Conservation (phyloP, 805 yeast species). For the Starmerella sp. region DNA sequence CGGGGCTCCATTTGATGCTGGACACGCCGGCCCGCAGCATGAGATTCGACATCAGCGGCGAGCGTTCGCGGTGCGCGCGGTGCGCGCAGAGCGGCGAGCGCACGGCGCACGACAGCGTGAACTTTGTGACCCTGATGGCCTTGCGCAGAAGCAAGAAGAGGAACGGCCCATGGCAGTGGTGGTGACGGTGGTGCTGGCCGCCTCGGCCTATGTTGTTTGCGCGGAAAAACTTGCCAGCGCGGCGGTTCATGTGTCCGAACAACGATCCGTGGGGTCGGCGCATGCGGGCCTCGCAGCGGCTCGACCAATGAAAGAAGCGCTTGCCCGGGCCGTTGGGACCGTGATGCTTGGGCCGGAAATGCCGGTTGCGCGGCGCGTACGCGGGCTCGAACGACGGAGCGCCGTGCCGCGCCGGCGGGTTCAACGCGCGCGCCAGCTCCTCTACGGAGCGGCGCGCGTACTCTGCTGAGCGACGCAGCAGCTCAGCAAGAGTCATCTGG, state of each 20-base stretch:
- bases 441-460: conserved; percentile 15
- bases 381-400: conserved; percentile 17
- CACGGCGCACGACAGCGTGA: background rate
- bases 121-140: background rate
- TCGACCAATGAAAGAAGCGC: conserved; percentile 1
- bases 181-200: background rate
- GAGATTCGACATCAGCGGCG: background rate
- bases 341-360: background rate
- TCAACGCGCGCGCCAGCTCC: conserved; percentile 14
- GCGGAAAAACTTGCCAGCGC: background rate
- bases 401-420: conserved; percentile 1
- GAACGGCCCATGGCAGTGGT: background rate
- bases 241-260: background rate
- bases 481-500: conserved; percentile 13
- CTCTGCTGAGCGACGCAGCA: conserved; percentile 15
- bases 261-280: background rate
- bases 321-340: background rate
- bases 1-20: background rate
- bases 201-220: background rate
- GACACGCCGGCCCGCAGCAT: background rate
- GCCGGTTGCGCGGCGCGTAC: conserved; percentile 12
- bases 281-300: background rate
- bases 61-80: background rate
- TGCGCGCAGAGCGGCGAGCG: background rate
- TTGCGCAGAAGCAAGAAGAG: background rate